Base-by-base conservation (phyloP, 176 grass and related monocot species). In the Tillandsia leiboldiana region DNA sequence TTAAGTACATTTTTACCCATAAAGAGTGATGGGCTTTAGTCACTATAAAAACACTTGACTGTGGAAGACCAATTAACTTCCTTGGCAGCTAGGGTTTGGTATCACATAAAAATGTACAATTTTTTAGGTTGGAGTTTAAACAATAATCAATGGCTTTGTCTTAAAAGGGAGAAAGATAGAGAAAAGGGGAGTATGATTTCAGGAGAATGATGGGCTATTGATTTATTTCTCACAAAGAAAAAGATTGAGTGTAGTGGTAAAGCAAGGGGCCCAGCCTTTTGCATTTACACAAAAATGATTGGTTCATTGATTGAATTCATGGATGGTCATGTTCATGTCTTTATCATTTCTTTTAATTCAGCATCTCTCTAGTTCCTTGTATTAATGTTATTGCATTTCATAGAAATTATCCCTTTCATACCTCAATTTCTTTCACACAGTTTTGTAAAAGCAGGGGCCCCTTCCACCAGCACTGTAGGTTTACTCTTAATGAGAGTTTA, bases 251-350 rank as follows among this genome's bases (percentile, higher is more conserved):
- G 65, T 54, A 47, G 54, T 73, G 72, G 73, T 57, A 75, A 84
- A 74, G 64, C 22, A 80, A 84, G 77, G 68, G 57, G 64, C 57
- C 26, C 67, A 75, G 59, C 86, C 52, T 87, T 88, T 77, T 17
- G 73, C 62, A 82, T 76, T 77, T 85, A 79, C 78, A 67, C 49
- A 73, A 12, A 80, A 82, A 76, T 79, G 81, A 89, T 92, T 91
- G 85, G 80, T 28, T 77, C 72, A 87, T 86, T 76, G 80, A 91
- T 88, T 84, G 83, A 73, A 84, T 76, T 74, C 62, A 75, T 66
- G 72, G 70, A 51, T 63, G 51, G 72, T 17, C 33, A 53, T 74
- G 70, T 73, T 24, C 83, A 67, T 67, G 47, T 17, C 50, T 11
- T 67, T 24, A 47, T 56, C 17, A 52, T 65, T 24, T 26, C n/a